Percentiles rank a stretch among this genome's conserved stretches.
phyloP scores from a whole-genome alignment of 2,329 filamentous ascomycete species.

The Colletotrichum cuscutae region DNA sequence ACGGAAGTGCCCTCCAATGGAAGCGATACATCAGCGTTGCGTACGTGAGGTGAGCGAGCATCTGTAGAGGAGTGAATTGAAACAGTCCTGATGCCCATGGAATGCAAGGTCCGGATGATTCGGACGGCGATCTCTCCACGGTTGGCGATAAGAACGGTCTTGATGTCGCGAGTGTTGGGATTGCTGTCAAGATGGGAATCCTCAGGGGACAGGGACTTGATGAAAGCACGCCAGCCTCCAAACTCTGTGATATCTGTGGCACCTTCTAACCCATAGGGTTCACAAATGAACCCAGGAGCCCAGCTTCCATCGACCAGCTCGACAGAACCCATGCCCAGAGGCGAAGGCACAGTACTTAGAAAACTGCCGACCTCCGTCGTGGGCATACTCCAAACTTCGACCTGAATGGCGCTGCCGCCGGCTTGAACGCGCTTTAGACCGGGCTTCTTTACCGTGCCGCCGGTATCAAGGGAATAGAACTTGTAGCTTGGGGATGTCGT shows the following conservation, averaged over 20 bases:
- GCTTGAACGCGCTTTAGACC: slow-evolving; percentile 42
- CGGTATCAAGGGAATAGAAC: slow-evolving; percentile 41
- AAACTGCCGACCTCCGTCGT: slow-evolving; percentile 43
- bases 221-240: slow-evolving; percentile 46
- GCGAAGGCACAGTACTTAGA: slow-evolving; percentile 44
- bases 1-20: slow-evolving; percentile 64
- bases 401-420: slow-evolving; percentile 42
- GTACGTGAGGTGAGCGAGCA: slow-evolving; percentile 73
- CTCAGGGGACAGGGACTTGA: not conserved
- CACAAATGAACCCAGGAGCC: slow-evolving; percentile 50
- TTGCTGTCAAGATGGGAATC: not conserved
- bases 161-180: slow-evolving; percentile 30
- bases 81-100: slow-evolving; percentile 74
- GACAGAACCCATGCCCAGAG: slow-evolving; percentile 48
- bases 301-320: slow-evolving; percentile 47
- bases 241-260: slow-evolving; percentile 45
- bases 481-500: slow-evolving; percentile 44
- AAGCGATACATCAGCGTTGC: slow-evolving; percentile 73
- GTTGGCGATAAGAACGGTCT: slow-evolving; percentile 73
- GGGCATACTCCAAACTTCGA: slow-evolving; percentile 50
- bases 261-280: slow-evolving; percentile 44
- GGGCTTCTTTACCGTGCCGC: slow-evolving; percentile 41
- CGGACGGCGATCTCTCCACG: slow-evolving; percentile 80
- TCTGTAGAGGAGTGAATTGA: slow-evolving; percentile 75
- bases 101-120: slow-evolving; percentile 73